Base-by-base conservation (phyloP, 148 eudicot species). In the Talinum fruticosum region DNA sequence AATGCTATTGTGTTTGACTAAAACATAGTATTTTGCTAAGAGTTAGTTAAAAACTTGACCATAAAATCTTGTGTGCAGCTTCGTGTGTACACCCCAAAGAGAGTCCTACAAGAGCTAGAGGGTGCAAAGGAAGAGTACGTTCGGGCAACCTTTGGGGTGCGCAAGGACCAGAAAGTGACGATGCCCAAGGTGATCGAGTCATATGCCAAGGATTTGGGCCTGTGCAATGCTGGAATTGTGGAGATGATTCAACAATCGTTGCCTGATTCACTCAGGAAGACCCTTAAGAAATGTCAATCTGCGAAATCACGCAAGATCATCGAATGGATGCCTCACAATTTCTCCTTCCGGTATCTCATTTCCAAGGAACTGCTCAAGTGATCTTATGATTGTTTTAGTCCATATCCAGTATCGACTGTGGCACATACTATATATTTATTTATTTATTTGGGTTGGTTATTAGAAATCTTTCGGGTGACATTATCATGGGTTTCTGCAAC, bases 121-220 rank as follows among this genome's bases (percentile, higher is more conserved):
- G 81, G 77, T 26, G 97, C 99, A 32, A 93, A 96, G 85, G 99
- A 96, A 61, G 97, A 93, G 76, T 96, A 91, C 86, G 83, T 96
- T 1, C 85, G 99, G 13, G 99, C 99, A 57, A 88, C 91, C n/a
- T 93, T 96, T 82, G 99, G 99, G 12, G 79, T 93, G 47, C 86
- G 91, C n/a, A 96, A 91, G 61, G 97, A 93, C 79, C 88, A 89
- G 74, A 96, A 90, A 79, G 71, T 90, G 53, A 79, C 89, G 29
- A 54, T 96, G 28, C 97, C 99, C 0, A 96, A 91, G 83, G 33
- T 91, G 8, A 89, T 96, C 1, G 99, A 96, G 45, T 85, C 88
- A 0, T 96, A 88, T 66, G 86, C 97, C 6, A 96, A 91, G 77
- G 97, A 96, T 74, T 88, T 97, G 24, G 87, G 87, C 24, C 78